phyloP scores from a whole-genome alignment of 2,329 filamentous ascomycete species.

The Claviceps humidiphila region DNA sequence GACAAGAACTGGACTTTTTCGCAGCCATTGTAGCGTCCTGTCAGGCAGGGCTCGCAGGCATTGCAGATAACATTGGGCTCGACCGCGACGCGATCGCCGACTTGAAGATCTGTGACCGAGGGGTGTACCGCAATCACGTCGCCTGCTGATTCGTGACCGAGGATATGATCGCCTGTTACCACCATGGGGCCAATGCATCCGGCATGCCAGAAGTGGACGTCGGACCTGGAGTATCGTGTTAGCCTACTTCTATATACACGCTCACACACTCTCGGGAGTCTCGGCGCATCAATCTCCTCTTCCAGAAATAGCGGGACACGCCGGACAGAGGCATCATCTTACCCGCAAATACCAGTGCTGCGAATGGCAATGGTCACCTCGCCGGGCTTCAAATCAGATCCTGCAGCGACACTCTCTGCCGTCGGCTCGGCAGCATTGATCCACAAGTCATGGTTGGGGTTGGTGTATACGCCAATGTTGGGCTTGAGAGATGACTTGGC shows the following conservation, averaged over 20 bases:
- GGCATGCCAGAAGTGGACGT: constrained; percentile 95
- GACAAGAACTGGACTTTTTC: constrained; percentile 75
- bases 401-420: constrained; percentile 58
- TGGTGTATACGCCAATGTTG: constrained; percentile 94
- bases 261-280: no score
- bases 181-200: constrained; percentile 96
- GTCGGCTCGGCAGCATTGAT: constrained; percentile 66
- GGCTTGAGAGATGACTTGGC: constrained; percentile 41
- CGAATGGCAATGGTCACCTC: constrained; percentile 83
- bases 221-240: constrained; percentile 45
- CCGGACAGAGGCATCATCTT: constrained; percentile 12
- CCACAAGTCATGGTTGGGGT: constrained; percentile 86
- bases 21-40: constrained; percentile 91
- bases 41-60: constrained; percentile 80
- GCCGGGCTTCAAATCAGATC: constrained; percentile 57
- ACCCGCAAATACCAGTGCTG: constrained; percentile 95
- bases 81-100: constrained; percentile 83
- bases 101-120: constrained; percentile 62
- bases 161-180: constrained; percentile 74
- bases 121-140: constrained; percentile 70
- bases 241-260: not conserved
- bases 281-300: no score
- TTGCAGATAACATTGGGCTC: constrained; percentile 92
- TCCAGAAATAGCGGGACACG: not conserved
- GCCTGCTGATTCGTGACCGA: constrained; percentile 88